phyloP scores from a whole-genome alignment of 306 rosid species.

The Quercus variabilis region DNA sequence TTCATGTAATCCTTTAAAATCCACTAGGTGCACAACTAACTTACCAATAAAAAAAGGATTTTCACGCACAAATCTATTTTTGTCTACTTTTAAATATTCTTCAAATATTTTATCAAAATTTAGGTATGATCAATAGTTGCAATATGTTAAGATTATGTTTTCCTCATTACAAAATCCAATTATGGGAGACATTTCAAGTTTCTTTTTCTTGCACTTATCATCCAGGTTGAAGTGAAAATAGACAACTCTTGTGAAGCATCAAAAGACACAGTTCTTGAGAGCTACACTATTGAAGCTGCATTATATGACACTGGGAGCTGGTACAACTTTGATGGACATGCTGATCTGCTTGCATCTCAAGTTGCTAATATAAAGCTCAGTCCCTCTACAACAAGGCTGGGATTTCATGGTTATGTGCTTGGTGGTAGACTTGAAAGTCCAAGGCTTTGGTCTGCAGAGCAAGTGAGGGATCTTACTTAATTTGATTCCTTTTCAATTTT shows the following conservation, averaged over 20 bases:
- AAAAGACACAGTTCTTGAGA: constrained; percentile 51
- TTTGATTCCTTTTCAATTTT: not conserved
- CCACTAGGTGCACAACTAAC: too few species aligned
- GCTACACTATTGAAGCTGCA: constrained; percentile 65
- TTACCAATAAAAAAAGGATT: not conserved
- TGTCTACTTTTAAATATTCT: not conserved
- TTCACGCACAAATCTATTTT: not conserved
- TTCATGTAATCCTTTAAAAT: too few species aligned
- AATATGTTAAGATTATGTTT: not conserved
- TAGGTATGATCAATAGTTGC: not conserved
- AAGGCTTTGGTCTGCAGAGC: constrained; percentile 94
- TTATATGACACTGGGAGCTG: constrained; percentile 64
- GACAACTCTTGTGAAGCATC: constrained; percentile 64
- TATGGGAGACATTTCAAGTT: constrained; percentile 11
- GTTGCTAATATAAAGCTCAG: constrained; percentile 58
- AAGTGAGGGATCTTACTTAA: constrained; percentile 43
- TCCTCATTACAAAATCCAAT: not conserved
- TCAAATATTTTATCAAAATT: not conserved
- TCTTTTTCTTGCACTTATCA: constrained; percentile 16
- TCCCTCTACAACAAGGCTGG: constrained; percentile 35
- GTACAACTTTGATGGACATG: constrained; percentile 41
- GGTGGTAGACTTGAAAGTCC: constrained; percentile 66
- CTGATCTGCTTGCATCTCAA: constrained; percentile 65
- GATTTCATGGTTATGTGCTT: constrained; percentile 69
- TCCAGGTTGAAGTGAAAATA: constrained; percentile 84